phyloP scores from a whole-genome alignment of 2,329 filamentous ascomycete species.

The Blastomyces emzantsi region DNA sequence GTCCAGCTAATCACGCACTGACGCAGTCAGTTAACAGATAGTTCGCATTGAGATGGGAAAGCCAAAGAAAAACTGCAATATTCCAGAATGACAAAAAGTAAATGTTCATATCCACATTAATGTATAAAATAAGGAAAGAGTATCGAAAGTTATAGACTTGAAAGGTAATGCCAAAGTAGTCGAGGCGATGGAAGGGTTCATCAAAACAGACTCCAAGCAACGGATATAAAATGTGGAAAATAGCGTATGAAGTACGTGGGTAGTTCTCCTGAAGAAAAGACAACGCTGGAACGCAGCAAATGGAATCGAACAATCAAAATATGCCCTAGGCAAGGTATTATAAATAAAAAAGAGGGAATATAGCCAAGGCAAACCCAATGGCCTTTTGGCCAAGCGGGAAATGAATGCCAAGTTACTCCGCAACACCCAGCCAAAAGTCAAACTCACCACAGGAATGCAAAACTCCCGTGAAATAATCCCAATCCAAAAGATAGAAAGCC shows the following conservation, averaged over 20 bases:
- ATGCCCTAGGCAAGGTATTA: background rate
- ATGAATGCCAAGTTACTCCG: background rate
- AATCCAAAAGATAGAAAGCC: background rate
- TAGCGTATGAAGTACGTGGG: no score
- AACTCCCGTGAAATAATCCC: background rate
- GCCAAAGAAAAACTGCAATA: background rate
- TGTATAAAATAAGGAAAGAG: background rate
- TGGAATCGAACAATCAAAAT: constrained; percentile 1
- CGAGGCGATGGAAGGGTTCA: background rate
- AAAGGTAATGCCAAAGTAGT: background rate
- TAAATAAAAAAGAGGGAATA: background rate
- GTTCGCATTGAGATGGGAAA: background rate
- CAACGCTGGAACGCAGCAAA: constrained; percentile 8
- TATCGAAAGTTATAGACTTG: background rate
- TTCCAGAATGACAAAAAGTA: background rate
- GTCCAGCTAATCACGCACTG: background rate
- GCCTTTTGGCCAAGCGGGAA: background rate
- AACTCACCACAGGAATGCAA: background rate
- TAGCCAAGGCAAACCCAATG: background rate
- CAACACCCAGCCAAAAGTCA: background rate
- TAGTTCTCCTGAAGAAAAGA: background rate
- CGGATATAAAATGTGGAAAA: background rate
- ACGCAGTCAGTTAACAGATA: background rate
- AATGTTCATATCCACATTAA: constrained; percentile 1
- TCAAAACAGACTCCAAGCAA: background rate